Evolutionary conservation across 192 early-diverging fungal genomes (phyloP).

Genomic region (Chytriomyces confervae): DNA sequence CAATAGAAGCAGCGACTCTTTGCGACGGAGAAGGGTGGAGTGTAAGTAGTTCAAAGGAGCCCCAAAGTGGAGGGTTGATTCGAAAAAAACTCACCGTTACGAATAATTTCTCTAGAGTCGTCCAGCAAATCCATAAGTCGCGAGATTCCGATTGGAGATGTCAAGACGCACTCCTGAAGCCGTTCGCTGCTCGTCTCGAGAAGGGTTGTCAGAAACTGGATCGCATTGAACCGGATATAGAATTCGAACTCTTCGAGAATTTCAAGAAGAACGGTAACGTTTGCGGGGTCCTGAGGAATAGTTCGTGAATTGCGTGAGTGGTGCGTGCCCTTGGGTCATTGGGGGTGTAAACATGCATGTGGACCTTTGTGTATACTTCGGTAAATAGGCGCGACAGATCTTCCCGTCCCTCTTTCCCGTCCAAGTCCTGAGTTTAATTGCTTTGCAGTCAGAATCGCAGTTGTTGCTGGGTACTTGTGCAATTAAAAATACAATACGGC

Average conservation of each 20-base stretch:
- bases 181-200: conserved; percentile 62
- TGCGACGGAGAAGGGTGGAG: conserved; percentile 37
- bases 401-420: conserved; percentile 13
- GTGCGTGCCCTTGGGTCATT: neutral
- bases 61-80: neutral
- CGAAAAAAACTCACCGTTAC: conserved; percentile 73
- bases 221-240: conserved; percentile 90
- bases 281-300: conserved; percentile 48
- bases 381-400: conserved; percentile 53
- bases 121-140: conserved; percentile 92
- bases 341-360: neutral
- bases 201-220: conserved; percentile 84
- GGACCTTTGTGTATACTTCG: conserved; percentile 55
- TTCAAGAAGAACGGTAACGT: conserved; percentile 83
- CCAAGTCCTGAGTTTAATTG: conserved; percentile 21
- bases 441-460: neutral
- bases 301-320: neutral
- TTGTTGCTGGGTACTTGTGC: too few species aligned
- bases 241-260: conserved; percentile 91
- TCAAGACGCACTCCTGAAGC: conserved; percentile 86
- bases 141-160: conserved; percentile 68
- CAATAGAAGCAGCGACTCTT: conserved; percentile 86
- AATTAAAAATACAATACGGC: neutral
- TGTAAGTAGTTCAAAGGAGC: neutral
- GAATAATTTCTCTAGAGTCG: conserved; percentile 91